These are phyloP conservation scores for Lentinula sp. DNA, from an alignment of 768 basidiomycete species.

Conservation along the genomic window DNA sequence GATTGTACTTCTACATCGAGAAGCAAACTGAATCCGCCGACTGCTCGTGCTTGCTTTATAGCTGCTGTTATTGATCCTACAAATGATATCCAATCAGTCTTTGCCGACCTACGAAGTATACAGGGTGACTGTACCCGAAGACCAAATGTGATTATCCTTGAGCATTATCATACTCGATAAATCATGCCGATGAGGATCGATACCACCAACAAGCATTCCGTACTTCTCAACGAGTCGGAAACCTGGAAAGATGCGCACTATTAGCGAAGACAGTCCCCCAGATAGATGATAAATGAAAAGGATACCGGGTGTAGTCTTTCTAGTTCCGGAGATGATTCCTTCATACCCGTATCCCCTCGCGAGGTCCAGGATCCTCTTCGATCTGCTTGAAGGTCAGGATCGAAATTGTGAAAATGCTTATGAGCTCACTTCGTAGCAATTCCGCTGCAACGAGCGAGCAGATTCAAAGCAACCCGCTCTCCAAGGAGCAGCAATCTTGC, in stretches of 20 bases:
- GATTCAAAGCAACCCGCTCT: constrained; percentile 89
- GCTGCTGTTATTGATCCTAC: constrained; percentile 88
- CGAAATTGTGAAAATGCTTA: background rate
- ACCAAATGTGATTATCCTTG: constrained; percentile 99
- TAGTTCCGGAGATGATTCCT: constrained; percentile 89
- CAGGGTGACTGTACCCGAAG: constrained; percentile 55
- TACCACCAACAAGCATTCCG: constrained; percentile 95
- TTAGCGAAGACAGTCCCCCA: background rate
- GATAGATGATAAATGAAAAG: background rate
- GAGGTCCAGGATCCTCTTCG: constrained; percentile 73
- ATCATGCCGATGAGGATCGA: constrained; percentile 93
- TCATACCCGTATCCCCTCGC: constrained; percentile 75
- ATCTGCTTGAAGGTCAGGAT: constrained; percentile 40
- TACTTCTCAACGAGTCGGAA: constrained; percentile 98
- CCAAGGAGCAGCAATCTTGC: constrained; percentile 85
- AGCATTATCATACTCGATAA: constrained; percentile 99
- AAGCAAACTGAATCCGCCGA: constrained; percentile 86
- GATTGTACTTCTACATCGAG: constrained; percentile 92
- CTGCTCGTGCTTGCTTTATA: constrained; percentile 76
- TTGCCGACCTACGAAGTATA: background rate
- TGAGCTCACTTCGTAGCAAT: constrained; percentile 84
- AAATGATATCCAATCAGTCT: constrained; percentile 4
- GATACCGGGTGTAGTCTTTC: constrained; percentile 91
- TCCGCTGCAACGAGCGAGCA: constrained; percentile 91
- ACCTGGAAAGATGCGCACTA: constrained; percentile 33